Conservation (phyloP, 441 rosid genomes). For the Aleurites moluccanus region DNA sequence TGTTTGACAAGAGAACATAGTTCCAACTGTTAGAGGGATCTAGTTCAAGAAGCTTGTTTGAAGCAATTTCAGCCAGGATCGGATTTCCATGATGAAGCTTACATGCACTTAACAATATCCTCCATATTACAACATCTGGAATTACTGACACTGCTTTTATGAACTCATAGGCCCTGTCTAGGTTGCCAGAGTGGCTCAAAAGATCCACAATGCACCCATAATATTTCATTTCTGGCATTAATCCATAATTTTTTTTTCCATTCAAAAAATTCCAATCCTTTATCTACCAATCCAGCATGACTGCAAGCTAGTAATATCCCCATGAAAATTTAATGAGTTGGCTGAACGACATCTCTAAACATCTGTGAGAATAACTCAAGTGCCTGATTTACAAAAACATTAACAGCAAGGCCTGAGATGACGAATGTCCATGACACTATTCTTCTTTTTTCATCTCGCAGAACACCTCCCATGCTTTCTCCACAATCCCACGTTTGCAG, state of each 20-base stretch:
- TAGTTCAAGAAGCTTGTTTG: constrained; percentile 38
- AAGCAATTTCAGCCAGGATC: constrained; percentile 46
- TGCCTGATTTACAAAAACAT: constrained; percentile 40
- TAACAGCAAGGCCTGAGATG: constrained; percentile 54
- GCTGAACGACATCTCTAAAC: constrained; percentile 41
- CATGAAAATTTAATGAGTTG: constrained; percentile 49
- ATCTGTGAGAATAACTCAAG: constrained; percentile 44
- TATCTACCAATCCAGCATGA: constrained; percentile 51
- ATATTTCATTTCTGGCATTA: constrained; percentile 49
- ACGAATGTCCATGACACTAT: constrained; percentile 54
- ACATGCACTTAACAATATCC: constrained; percentile 59
- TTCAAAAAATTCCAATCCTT: constrained; percentile 47
- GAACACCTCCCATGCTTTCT: constrained; percentile 48
- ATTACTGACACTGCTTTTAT: constrained; percentile 48
- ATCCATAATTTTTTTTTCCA: constrained; percentile 40
- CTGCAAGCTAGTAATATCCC: constrained; percentile 57
- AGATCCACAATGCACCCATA: constrained; percentile 59
- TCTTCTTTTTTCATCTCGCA: constrained; percentile 43
- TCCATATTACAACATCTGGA: constrained; percentile 56
- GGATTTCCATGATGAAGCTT: constrained; percentile 50
- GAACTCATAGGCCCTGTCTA: constrained; percentile 46
- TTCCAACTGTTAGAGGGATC: constrained; percentile 60
- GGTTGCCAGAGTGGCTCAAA: constrained; percentile 46
- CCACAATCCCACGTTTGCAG: constrained; percentile 54
- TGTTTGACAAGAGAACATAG: constrained; percentile 61